Percentiles rank a stretch among this genome's conserved stretches.
Conservation (phyloP, 148 eudicot species). For the Hydrangea macrophylla region DNA sequence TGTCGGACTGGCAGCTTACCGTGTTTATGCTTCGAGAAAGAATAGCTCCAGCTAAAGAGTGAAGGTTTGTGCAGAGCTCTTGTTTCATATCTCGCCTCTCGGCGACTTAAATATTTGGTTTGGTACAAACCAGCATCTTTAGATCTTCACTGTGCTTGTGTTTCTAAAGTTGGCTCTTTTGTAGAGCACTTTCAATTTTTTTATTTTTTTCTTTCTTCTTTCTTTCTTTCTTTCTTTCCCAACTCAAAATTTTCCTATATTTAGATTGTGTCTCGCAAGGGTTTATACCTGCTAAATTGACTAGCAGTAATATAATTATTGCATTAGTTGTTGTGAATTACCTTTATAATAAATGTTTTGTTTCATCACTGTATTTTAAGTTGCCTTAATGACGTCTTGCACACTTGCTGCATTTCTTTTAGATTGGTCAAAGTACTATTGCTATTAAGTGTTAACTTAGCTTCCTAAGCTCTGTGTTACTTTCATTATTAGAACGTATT, state of each 20-base stretch:
- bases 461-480: too few species aligned
- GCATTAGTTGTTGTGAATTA: too few species aligned
- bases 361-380: too few species aligned
- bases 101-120: not conserved
- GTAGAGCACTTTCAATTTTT: not conserved
- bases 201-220: not conserved
- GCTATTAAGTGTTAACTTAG: too few species aligned
- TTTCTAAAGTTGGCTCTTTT: not conserved
- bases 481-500: too few species aligned
- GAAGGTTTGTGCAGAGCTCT: not conserved
- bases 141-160: not conserved
- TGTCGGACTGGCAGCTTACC: conserved; percentile 76
- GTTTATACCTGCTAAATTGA: not conserved
- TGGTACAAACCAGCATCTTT: not conserved
- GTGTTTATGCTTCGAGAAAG: conserved; percentile 66
- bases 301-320: too few species aligned
- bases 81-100: not conserved
- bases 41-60: conserved; percentile 40
- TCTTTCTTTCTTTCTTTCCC: too few species aligned
- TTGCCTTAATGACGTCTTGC: too few species aligned
- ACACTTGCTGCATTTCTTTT: too few species aligned
- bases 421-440: too few species aligned
- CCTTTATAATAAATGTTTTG: too few species aligned
- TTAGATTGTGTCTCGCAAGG: not conserved
- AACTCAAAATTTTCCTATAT: not conserved